Conservation (phyloP, 768 basidiomycete genomes). For the Suillus plorans region DNA sequence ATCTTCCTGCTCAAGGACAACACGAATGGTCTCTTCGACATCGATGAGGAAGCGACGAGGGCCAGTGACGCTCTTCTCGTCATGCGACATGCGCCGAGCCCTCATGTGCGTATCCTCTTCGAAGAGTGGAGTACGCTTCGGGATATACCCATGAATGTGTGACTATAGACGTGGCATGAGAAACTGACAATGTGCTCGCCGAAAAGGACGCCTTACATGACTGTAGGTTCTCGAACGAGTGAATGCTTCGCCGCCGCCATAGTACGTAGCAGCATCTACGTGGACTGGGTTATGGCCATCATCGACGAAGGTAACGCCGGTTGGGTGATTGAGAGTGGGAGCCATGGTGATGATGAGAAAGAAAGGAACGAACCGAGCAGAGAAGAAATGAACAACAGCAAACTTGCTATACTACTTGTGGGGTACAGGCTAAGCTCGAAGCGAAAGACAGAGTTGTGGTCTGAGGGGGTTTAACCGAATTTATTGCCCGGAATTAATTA, state of each 20-base stretch:
- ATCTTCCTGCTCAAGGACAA: constrained; percentile 96
- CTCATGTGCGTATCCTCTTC: constrained; percentile 74
- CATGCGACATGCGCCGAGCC: constrained; percentile 85
- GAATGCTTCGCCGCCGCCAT: constrained; percentile 76
- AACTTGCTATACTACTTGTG: constrained; percentile 1
- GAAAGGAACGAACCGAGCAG: constrained; percentile 5
- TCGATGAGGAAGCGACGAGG: constrained; percentile 94
- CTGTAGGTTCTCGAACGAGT: constrained; percentile 88
- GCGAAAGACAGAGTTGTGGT: constrained; percentile 5
- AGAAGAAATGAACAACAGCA: neutral
- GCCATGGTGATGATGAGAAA: constrained; percentile 46
- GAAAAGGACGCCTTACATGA: constrained; percentile 49
- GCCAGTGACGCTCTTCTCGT: constrained; percentile 78
- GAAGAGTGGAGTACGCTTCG: constrained; percentile 69
- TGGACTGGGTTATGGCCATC: constrained; percentile 53
- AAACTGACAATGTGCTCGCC: constrained; percentile 15
- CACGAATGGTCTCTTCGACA: constrained; percentile 96
- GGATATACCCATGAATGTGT: constrained; percentile 70
- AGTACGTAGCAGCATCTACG: constrained; percentile 78
- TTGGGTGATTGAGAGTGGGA: constrained; percentile 61
- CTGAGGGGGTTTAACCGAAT: constrained; percentile 15
- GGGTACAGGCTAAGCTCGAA: constrained; percentile 5
- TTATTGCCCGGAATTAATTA: constrained; percentile 18
- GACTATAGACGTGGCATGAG: constrained; percentile 44
- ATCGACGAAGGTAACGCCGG: constrained; percentile 65